Evolutionary conservation across 306 rosid genomes (phyloP), one percentile per base, ranked within the genome.

Genomic region (Psophocarpus tetragonolobus): DNA sequence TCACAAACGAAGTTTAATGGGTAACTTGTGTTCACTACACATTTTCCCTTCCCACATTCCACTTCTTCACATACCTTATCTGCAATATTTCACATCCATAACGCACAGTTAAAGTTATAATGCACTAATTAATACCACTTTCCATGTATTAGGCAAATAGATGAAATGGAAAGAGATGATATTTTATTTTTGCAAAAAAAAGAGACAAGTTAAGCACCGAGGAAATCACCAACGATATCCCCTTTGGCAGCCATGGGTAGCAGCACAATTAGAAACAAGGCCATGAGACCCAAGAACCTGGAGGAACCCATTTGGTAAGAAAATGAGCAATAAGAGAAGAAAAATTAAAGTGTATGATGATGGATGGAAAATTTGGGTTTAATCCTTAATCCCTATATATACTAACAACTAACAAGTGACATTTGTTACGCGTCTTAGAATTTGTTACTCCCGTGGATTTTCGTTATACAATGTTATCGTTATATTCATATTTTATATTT

Each of bases 41-140:
- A 94, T 0, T 1, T 82, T 77, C 98, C 98, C 44, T 76, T 90
- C 54, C 98, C 98, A 62, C 98, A 94, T 65, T 90, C 90, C 35
- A 94, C 86, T 39, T 82, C 76, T 0, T 89, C 83, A 32, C 98
- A 94, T 24, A 89, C 14, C 68, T 79, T 35, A 7, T 1, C 98
- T 94, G 88, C 58, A 86, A 79, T 13, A 35, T 23, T 24, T 41
- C 67, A 72, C 14, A 38, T 11, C 32, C 18, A 17, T 1, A 30
- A 26, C 30, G 36, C 21, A 38, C 32, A 75, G 1, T 14, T 64
- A 15, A 32, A 54, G 32, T 64, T 18, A 26, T 39, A 8, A 39
- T 0, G 45, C 57, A 51, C 36, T 58, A 10, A 29, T 38, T 45
- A 33, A 38, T 2, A 29, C 17, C 69, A 2, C 18, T 10, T 67